Evolutionary conservation across 2,329 filamentous ascomycete genomes (phyloP), one percentile per base, ranked within the genome.

Genomic region (Scytalidium lignicola): DNA sequence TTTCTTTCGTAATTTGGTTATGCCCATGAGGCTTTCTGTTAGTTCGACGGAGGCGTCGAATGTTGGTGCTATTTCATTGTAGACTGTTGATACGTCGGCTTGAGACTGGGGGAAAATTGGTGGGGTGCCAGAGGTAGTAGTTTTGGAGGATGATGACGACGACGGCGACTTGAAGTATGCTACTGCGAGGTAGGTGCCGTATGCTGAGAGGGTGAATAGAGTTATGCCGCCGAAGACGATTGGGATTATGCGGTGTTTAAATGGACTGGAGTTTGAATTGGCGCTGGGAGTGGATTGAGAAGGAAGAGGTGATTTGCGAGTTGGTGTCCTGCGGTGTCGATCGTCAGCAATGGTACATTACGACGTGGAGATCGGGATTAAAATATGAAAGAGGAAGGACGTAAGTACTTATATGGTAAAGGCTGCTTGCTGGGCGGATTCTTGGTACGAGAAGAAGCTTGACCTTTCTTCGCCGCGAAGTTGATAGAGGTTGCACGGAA

Each of bases 41-140:
- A 72, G 67, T 60, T 83, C 72, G 32, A 85, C 76, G 51, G 74
- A 74, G 49, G 70, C 67, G 65, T 85, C 82, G 61, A 85, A 85
- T 39, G 74, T 72, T 22, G 69, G 66, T 17, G 81, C 81, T 20
- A 65, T 66, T 3, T 43, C 54, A 41, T 65, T 53, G 51, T 66
- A 66, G 12, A 59, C 55, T 2, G 47, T 32, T 1, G 64, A 66
- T 18, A 65, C 62, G 49, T 65, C 62, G 17, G 48, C 40, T 46
- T 65, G 64, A 1, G 47, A 41, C 2, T 54, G 21, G 2, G 53
- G 48, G 9, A 51, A 46, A 13, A 22, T 66, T 41, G 55, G 52
- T 18, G 53, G 58, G 10, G 61, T 60, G 3, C 54, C 53, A 55
- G 45, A 55, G 5, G 46, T 43, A 2, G 50, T 40, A 7, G 49